These are phyloP conservation scores for Grosmannia serpens DNA, from an alignment of 2,329 filamentous ascomycete species.

Conservation along the genomic window DNA sequence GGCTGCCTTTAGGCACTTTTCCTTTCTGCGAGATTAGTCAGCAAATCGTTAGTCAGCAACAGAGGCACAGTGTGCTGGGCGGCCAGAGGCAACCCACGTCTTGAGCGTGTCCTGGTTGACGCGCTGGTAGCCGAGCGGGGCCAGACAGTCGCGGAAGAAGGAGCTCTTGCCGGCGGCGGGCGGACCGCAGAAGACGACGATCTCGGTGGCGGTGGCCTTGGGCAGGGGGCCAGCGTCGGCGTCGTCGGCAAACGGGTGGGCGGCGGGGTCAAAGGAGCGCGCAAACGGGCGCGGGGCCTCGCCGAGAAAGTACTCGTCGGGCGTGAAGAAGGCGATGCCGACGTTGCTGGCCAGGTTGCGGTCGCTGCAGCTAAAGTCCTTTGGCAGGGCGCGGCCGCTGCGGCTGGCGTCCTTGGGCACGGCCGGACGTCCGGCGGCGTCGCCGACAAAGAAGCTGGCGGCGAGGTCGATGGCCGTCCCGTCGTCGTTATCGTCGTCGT, in stretches of 20 bases:
- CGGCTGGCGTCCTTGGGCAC: slow-evolving; percentile 37
- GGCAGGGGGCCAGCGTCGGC: slow-evolving; percentile 21
- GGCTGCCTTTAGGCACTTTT: slow-evolving; percentile 63
- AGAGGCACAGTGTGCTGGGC: too few relatives aligned
- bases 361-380: slow-evolving; percentile 56
- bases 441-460: slow-evolving; percentile 76
- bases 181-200: slow-evolving; percentile 79
- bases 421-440: slow-evolving; percentile 58
- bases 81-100: slow-evolving; percentile 26
- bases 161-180: slow-evolving; percentile 88
- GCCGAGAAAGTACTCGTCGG: slow-evolving; percentile 81
- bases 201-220: slow-evolving; percentile 54
- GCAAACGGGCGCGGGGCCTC: slow-evolving; percentile 53
- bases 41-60: too few relatives aligned
- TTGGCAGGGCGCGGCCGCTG: slow-evolving; percentile 67
- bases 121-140: slow-evolving; percentile 68
- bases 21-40: slow-evolving; percentile 24
- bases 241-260: slow-evolving; percentile 32
- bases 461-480: slow-evolving; percentile 53
- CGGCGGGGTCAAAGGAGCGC: slow-evolving; percentile 59
- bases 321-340: slow-evolving; percentile 69
- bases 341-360: slow-evolving; percentile 78
- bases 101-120: slow-evolving; percentile 89
- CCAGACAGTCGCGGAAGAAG: slow-evolving; percentile 69
- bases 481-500: background rate